Conservation (phyloP, 768 basidiomycete genomes). For the Cubamyces lactineus region DNA sequence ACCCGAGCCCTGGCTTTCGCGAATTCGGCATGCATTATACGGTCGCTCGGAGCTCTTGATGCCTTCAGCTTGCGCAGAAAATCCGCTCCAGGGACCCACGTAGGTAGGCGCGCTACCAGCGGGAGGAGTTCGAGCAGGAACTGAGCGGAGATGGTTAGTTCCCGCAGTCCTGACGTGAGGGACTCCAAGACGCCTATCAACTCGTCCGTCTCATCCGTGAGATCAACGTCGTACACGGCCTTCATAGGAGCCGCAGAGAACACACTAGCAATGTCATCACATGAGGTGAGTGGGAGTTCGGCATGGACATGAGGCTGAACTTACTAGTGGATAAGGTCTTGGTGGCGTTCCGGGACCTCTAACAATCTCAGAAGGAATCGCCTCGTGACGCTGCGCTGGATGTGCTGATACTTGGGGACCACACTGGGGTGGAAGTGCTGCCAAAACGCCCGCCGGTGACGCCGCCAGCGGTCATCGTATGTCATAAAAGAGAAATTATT, state of each 20-base stretch:
- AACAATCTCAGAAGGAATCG: constrained; percentile 14
- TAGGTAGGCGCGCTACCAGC: background rate
- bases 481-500: constrained; percentile 6
- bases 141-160: constrained; percentile 4
- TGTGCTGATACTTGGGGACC: background rate
- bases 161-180: background rate
- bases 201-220: constrained; percentile 11
- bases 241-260: constrained; percentile 8
- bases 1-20: background rate
- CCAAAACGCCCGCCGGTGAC: constrained; percentile 15
- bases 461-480: constrained; percentile 14
- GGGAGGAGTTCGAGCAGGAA: constrained; percentile 8
- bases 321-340: constrained; percentile 10
- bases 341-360: background rate
- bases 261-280: background rate
- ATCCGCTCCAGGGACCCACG: constrained; percentile 3
- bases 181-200: constrained; percentile 22
- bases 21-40: background rate
- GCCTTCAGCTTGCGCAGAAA: background rate
- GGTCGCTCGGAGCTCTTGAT: background rate
- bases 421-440: constrained; percentile 10
- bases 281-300: background rate
- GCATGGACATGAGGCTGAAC: background rate
- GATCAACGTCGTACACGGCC: background rate
- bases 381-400: constrained; percentile 6